phyloP scores from a whole-genome alignment of 169 alveolate genomes.

The Babesia ovata region DNA sequence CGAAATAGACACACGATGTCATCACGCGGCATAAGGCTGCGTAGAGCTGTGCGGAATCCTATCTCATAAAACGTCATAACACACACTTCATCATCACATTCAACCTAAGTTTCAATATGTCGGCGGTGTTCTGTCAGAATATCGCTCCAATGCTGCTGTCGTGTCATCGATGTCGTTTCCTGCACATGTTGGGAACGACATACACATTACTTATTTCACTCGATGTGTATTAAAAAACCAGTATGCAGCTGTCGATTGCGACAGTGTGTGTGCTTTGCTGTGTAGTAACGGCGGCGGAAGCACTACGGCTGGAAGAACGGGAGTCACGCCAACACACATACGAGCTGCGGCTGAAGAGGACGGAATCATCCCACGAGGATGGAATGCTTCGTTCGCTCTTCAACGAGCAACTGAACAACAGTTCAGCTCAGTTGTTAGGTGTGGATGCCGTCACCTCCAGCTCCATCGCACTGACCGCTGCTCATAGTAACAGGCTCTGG shows the following conservation, averaged over 20 bases:
- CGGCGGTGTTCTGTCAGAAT: no score
- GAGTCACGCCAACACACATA: conserved; percentile 28
- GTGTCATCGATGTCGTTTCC: conserved; percentile 21
- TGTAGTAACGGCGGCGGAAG: conserved; percentile 1
- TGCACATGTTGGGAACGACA: conserved; percentile 22
- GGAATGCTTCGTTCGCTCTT: conserved; percentile 8
- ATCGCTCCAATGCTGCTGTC: not conserved
- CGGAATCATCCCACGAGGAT: conserved; percentile 28
- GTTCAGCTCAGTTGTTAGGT: conserved; percentile 27
- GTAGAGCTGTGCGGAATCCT: no score
- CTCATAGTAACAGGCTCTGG: conserved; percentile 43
- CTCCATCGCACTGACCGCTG: conserved; percentile 49
- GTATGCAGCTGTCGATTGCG: not conserved
- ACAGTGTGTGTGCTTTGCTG: conserved; percentile 10
- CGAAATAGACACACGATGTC: no score
- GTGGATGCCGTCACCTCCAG: conserved; percentile 49
- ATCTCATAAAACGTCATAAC: no score
- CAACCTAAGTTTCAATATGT: no score
- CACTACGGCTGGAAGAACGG: conserved; percentile 27
- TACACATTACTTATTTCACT: conserved; percentile 9
- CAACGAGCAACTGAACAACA: conserved; percentile 12
- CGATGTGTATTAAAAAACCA: not conserved
- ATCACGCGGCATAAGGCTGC: no score
- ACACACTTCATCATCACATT: no score
- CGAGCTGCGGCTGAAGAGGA: conserved; percentile 33